phyloP scores from a whole-genome alignment of 139 green algal genomes.

The Pseudopediastrum boryanum region DNA sequence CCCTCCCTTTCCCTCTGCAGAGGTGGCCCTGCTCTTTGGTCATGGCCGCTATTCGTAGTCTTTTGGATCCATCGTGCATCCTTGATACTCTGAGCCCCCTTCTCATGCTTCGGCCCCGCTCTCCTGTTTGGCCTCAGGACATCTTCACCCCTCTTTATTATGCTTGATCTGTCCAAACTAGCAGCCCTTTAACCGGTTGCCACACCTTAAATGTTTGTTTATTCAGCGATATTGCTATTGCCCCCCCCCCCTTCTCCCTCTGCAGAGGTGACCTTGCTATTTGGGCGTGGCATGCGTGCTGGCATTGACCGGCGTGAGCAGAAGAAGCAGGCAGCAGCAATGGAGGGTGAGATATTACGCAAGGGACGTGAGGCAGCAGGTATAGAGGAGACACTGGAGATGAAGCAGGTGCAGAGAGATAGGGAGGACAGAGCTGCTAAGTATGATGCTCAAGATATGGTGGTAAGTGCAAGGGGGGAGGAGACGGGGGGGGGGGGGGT shows the following conservation, averaged over 20 bases:
- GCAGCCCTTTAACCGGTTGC: no score
- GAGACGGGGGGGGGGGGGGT: no score
- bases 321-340: constrained; percentile 80
- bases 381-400: constrained; percentile 66
- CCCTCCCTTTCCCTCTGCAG: no score
- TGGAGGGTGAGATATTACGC: constrained; percentile 55
- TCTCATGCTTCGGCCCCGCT: no score
- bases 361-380: constrained; percentile 27
- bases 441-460: constrained; percentile 82
- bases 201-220: background rate
- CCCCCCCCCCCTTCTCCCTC: background rate
- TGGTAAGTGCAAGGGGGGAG: constrained; percentile 51
- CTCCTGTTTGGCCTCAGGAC: no score
- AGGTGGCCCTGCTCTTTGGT: no score
- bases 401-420: constrained; percentile 61
- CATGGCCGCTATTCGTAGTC: no score
- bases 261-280: constrained; percentile 90
- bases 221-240: background rate
- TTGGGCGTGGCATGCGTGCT: constrained; percentile 90
- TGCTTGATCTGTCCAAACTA: no score
- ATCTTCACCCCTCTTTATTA: no score
- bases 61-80: no score
- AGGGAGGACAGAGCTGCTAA: constrained; percentile 62
- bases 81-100: no score
- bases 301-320: constrained; percentile 95